These are phyloP conservation scores for Kwoniella pini DNA, from an alignment of 768 basidiomycete genomes.

Conservation along the genomic window DNA sequence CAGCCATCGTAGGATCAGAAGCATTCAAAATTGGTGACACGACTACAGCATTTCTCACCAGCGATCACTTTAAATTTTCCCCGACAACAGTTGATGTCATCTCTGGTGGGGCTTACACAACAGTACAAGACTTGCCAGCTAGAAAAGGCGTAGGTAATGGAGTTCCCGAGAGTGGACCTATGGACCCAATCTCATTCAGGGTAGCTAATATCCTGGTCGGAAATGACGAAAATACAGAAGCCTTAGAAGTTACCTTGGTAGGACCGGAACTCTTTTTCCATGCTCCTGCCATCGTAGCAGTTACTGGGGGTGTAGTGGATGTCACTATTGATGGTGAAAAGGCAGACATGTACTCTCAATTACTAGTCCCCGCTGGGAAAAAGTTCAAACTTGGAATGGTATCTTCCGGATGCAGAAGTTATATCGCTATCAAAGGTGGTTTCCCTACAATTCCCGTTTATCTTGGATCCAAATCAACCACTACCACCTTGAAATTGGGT, in stretches of 20 bases:
- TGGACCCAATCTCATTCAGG: conserved; percentile 64
- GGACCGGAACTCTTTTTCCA: conserved; percentile 62
- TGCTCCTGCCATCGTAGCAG: conserved; percentile 59
- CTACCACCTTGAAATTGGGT: conserved; percentile 56
- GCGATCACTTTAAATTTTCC: conserved; percentile 14
- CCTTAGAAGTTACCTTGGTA: conserved; percentile 60
- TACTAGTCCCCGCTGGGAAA: conserved; percentile 59
- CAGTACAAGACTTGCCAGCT: conserved; percentile 34
- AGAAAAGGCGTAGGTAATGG: conserved; percentile 59
- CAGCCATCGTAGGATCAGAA: conserved; percentile 57
- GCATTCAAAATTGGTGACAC: conserved; percentile 37
- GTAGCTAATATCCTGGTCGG: conserved; percentile 65
- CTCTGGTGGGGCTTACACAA: conserved; percentile 62
- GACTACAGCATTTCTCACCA: conserved; percentile 41
- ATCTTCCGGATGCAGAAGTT: conserved; percentile 60
- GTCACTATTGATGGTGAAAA: conserved; percentile 58
- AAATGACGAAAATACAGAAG: conserved; percentile 61
- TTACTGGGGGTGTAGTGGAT: conserved; percentile 61
- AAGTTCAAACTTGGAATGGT: conserved; percentile 57
- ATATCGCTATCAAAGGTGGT: conserved; percentile 64
- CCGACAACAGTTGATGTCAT: conserved; percentile 62
- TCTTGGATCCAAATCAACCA: conserved; percentile 62
- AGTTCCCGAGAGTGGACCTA: conserved; percentile 66
- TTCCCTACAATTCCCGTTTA: conserved; percentile 61
- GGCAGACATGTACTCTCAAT: conserved; percentile 60